A percentile compares a stretch with the other conserved stretches of the same genome.
phyloP scores from a whole-genome alignment of 2,329 filamentous ascomycete genomes.

The Pseudogymnoascus sp. region DNA sequence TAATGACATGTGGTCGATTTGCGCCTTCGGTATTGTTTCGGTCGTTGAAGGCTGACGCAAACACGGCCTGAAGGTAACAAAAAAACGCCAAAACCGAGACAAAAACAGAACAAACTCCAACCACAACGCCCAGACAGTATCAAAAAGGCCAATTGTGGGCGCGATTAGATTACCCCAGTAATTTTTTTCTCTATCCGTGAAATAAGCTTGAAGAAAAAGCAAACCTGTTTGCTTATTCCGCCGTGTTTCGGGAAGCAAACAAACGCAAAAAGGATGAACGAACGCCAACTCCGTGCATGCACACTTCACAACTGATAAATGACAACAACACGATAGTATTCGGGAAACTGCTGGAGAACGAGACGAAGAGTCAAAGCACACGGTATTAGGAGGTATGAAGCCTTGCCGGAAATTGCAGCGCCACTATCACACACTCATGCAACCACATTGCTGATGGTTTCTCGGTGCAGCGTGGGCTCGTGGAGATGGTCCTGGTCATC shows the following conservation, averaged over 20 bases:
- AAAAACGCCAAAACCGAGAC: background rate
- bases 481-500: background rate
- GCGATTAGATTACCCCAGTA: background rate
- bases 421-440: background rate
- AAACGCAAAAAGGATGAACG: background rate
- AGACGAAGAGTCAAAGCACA: background rate
- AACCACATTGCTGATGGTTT: background rate
- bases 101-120: background rate
- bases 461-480: background rate
- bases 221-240: conserved; percentile 6
- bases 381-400: background rate
- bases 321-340: background rate
- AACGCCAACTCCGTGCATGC: background rate
- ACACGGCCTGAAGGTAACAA: background rate
- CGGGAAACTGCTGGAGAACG: background rate
- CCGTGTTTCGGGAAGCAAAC: background rate
- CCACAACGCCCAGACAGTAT: background rate
- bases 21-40: background rate
- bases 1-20: conserved; percentile 4
- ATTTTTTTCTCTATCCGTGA: conserved; percentile 4
- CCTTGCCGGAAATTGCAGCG: conserved; percentile 1
- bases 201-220: background rate
- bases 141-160: background rate
- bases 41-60: background rate
- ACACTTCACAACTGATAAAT: conserved; percentile 6